Conservation (phyloP, 1,139 yeast genomes). For the Geotrichum siamense region DNA sequence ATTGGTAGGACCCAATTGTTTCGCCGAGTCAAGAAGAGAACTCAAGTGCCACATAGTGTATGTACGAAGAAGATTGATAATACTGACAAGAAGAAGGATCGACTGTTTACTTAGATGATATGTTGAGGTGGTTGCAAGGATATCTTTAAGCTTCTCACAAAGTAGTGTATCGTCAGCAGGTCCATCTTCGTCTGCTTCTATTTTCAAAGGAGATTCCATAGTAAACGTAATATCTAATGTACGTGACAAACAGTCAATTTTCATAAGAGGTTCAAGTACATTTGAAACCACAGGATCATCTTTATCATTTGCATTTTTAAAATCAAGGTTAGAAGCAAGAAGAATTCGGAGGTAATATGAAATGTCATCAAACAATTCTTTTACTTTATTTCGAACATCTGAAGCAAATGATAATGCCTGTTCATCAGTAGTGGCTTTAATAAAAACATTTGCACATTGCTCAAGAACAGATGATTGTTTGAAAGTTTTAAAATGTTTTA, state of each 20-base stretch:
- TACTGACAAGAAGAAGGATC: slow-evolving; percentile 14
- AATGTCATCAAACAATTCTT: slow-evolving; percentile 22
- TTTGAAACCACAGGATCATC: slow-evolving; percentile 14
- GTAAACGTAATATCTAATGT: slow-evolving; percentile 19
- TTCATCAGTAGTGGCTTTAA: slow-evolving; percentile 20
- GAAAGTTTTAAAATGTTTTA: slow-evolving; percentile 25
- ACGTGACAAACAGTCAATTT: slow-evolving; percentile 20
- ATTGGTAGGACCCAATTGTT: slow-evolving; percentile 1
- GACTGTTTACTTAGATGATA: slow-evolving; percentile 5
- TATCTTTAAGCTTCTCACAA: slow-evolving; percentile 9
- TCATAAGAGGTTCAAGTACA: slow-evolving; percentile 19
- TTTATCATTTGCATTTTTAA: slow-evolving; percentile 4
- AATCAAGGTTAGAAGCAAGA: slow-evolving; percentile 7
- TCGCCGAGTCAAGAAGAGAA: slow-evolving; percentile 15
- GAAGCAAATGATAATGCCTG: slow-evolving; percentile 19
- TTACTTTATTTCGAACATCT: slow-evolving; percentile 18
- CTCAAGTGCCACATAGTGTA: slow-evolving; percentile 25
- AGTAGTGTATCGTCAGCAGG: slow-evolving; percentile 6
- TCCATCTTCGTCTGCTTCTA: slow-evolving; percentile 13
- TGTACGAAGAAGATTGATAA: slow-evolving; percentile 21
- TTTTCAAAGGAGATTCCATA: slow-evolving; percentile 19
- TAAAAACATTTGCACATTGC: slow-evolving; percentile 23
- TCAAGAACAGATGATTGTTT: slow-evolving; percentile 19
- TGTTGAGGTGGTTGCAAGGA: slow-evolving; percentile 13
- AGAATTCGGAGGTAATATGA: slow-evolving; percentile 20